Percentiles rank a stretch among this genome's conserved stretches.
Conservation (phyloP, 495 filamentous ascomycete species). For the Aspergillus nanangensis region DNA sequence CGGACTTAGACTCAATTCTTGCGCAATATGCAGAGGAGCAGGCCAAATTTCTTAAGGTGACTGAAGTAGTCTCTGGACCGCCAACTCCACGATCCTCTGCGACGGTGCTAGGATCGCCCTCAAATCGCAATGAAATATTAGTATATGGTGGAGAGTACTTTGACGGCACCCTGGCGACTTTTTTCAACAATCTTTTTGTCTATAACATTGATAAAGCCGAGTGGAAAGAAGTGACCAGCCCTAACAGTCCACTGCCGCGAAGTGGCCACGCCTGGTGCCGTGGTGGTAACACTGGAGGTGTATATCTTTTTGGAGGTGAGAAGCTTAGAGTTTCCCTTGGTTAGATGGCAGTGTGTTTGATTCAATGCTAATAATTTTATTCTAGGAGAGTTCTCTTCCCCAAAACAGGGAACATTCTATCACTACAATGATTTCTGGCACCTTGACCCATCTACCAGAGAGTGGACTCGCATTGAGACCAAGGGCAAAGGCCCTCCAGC, state of each 20-base stretch:
- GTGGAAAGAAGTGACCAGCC: conserved; percentile 83
- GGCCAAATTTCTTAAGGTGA: conserved; percentile 89
- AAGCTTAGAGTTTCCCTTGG: not conserved
- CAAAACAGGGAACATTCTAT: conserved; percentile 97
- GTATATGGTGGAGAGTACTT: conserved; percentile 82
- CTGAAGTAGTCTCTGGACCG: conserved; percentile 70
- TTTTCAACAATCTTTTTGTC: conserved; percentile 75
- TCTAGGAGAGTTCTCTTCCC: conserved; percentile 59
- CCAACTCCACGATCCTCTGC: conserved; percentile 74
- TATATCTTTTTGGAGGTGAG: conserved; percentile 86
- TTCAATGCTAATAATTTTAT: conserved; percentile 22
- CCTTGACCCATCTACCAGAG: conserved; percentile 71
- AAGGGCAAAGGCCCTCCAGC: conserved; percentile 89
- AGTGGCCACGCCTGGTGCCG: conserved; percentile 92
- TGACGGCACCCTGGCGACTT: conserved; percentile 57
- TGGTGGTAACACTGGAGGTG: conserved; percentile 75
- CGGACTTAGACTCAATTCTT: conserved; percentile 96
- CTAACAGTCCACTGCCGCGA: conserved; percentile 86
- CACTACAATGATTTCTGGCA: conserved; percentile 99
- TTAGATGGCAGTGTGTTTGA: not conserved
- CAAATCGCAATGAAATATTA: conserved; percentile 83
- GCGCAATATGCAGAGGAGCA: conserved; percentile 81
- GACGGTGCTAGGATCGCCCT: conserved; percentile 76
- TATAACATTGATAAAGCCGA: conserved; percentile 83
- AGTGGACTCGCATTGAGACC: conserved; percentile 85